These are phyloP conservation scores for Colletotrichum sp. DNA, from an alignment of 2,329 filamentous ascomycete species.

Conservation along the genomic window DNA sequence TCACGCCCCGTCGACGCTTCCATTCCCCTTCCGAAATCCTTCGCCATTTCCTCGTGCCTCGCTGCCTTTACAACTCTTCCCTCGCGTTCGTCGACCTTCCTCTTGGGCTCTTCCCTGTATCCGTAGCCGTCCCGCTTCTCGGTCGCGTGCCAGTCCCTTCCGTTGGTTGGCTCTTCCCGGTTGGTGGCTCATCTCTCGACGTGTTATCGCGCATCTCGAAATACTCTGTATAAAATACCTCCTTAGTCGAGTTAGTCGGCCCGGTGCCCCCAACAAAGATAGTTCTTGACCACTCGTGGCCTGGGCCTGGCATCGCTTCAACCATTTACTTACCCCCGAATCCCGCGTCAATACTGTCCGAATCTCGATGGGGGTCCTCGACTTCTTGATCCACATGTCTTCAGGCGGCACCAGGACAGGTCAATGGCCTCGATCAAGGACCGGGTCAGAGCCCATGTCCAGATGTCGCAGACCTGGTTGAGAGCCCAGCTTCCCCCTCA, in stretches of 20 bases:
- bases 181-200: background rate
- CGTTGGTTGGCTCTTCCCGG: background rate
- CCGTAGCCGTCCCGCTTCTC: background rate
- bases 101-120: background rate
- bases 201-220: background rate
- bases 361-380: background rate
- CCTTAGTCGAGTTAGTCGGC: conserved; percentile 11
- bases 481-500: background rate
- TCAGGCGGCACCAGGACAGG: background rate
- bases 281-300: background rate
- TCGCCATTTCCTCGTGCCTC: background rate
- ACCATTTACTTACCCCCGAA: background rate
- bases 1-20: background rate
- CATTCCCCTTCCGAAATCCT: background rate
- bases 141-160: conserved; percentile 2
- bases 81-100: background rate
- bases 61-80: background rate
- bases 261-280: background rate
- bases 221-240: background rate
- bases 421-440: background rate
- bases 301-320: background rate
- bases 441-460: background rate
- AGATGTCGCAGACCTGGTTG: background rate
- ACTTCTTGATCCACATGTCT: background rate
- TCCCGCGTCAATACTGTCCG: conserved; percentile 2